These are phyloP conservation scores for Pistacia vera DNA, from an alignment of 345 rosid genomes.

Conservation along the genomic window DNA sequence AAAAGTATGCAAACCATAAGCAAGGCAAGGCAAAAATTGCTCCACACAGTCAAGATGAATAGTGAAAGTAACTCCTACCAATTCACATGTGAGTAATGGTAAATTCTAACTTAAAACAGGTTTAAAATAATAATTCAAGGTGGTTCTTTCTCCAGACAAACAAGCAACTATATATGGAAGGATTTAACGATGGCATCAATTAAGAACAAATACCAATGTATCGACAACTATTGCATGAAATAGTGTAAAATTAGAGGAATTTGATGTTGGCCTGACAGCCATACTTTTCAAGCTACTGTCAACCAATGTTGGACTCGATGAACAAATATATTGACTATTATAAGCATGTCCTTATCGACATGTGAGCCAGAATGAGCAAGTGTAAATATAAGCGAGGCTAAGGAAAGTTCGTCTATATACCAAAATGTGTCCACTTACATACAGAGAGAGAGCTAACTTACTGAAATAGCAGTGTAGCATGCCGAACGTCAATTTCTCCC, in stretches of 20 bases:
- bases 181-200: neutral
- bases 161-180: neutral
- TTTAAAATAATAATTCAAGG: neutral
- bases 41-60: slow-evolving; percentile 7
- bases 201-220: neutral
- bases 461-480: slow-evolving; percentile 94
- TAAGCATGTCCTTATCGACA: too few species aligned
- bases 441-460: slow-evolving; percentile 33
- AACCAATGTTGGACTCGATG: neutral
- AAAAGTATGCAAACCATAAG: neutral
- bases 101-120: neutral
- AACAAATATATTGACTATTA: neutral
- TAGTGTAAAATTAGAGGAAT: neutral
- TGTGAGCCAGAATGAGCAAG: neutral
- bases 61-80: neutral
- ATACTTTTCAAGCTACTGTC: neutral
- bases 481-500: slow-evolving; percentile 99
- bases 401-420: neutral
- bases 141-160: slow-evolving; percentile 1
- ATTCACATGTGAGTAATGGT: neutral
- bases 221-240: neutral
- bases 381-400: neutral
- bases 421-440: neutral
- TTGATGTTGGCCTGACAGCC: neutral
- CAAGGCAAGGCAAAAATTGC: neutral